Conservation (phyloP, 495 filamentous ascomycete genomes). For the Neurospora tetraspora region DNA sequence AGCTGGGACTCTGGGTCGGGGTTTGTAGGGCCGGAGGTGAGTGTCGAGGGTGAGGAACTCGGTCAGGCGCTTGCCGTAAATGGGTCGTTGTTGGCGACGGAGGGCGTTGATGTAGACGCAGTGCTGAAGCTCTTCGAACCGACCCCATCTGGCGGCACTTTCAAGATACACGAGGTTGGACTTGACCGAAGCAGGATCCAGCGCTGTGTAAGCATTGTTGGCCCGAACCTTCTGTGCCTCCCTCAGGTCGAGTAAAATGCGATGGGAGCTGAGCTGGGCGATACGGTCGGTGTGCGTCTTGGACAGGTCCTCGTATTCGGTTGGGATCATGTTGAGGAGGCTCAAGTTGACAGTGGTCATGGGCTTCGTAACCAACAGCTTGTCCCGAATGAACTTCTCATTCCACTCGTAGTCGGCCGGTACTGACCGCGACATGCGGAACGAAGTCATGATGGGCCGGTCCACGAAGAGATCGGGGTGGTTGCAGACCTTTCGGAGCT, state of each 20-base stretch:
- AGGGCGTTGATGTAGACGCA: conserved; percentile 73
- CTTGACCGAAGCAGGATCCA: conserved; percentile 51
- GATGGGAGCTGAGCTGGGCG: conserved; percentile 53
- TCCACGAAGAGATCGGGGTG: conserved; percentile 97
- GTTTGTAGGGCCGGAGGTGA: conserved; percentile 42
- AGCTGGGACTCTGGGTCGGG: conserved; percentile 41
- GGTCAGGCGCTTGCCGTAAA: conserved; percentile 69
- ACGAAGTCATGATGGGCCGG: conserved; percentile 94
- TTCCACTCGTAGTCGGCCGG: conserved; percentile 70
- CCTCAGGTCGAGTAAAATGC: conserved; percentile 49
- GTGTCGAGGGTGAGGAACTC: conserved; percentile 58
- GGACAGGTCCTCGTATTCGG: conserved; percentile 58
- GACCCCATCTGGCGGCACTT: conserved; percentile 55
- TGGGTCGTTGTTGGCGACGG: conserved; percentile 67
- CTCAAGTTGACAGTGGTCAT: conserved; percentile 59
- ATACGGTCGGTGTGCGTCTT: conserved; percentile 50
- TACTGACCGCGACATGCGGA: conserved; percentile 79
- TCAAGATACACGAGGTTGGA: conserved; percentile 65
- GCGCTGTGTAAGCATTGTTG: conserved; percentile 45
- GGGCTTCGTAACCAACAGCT: conserved; percentile 54
- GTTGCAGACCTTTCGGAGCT: conserved; percentile 95
- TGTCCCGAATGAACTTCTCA: conserved; percentile 58
- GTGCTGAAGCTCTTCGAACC: conserved; percentile 70
- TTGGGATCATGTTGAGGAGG: conserved; percentile 73
- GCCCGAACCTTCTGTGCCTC: conserved; percentile 54